Evolutionary conservation across 1,284 basidiomycete species (phyloP), one percentile per base, ranked within the genome.

Genomic region (Trametes pubescens): DNA sequence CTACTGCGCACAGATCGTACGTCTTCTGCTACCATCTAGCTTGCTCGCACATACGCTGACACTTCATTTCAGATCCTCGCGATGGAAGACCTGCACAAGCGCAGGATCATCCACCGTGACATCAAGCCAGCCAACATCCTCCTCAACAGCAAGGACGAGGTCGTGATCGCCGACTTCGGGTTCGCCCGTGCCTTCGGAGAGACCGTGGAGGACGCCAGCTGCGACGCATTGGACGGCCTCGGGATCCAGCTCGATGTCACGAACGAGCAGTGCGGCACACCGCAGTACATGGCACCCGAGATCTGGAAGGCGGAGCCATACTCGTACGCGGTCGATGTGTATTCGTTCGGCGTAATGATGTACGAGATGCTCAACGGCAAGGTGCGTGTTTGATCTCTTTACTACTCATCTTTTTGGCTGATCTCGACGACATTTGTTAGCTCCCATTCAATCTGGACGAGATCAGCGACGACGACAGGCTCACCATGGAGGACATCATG

Each of bases 131-230:
- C 87, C 71, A 89, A 90, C 73, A 84, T 90, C 58, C 77, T 89
- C 21, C 76, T 90, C 14, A 86, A 88, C 74, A 83, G 84, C 67
- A 77, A 81, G 55, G 87, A 87, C 0, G 85, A 89, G 69, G 83
- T 87, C 4, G 86, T 88, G 68, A 78, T 90, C 51, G 87, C 87
- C 43, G 88, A 90, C 73, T 88, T 89, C 76, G 89, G 89, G 71
- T 72, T 86, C 54, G 82, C 83, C 24, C 57, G 65, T 85, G 82
- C 3, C 82, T 83, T 37, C 81, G 87, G 1, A 84, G 82, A 3
- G n/a, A 43, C 83, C 80, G 59, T n/a, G 16, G 24, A 26, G 24
- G 37, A 59, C 18, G 37, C 10, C 37, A 38, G 37, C 10, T 3
- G 11, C 10, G 37, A 56, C 5, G 43, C 62, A 16, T 55, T 44